Evolutionary conservation across 2,329 filamentous ascomycete genomes (phyloP), one percentile per base, ranked within the genome.

Genomic region (Microascus cirrosus): DNA sequence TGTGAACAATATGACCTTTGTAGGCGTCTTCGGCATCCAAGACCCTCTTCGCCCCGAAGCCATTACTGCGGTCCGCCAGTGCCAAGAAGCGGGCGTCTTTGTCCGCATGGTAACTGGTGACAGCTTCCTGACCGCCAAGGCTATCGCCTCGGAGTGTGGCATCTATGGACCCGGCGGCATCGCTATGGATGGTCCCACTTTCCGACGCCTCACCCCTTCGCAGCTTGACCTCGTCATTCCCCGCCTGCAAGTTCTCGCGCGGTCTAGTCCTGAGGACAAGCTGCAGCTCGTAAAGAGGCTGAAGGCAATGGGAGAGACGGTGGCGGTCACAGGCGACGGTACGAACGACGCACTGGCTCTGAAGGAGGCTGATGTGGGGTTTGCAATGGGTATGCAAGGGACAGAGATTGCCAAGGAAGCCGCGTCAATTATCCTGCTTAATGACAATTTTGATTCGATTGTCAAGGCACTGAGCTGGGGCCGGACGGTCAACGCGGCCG

Each of bases 251-350:
- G 84, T 89, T 20, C 76, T 89, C 52, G 85, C 85, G 32, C 78
- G 85, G 55, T 87, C 85, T 0, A 86, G 83, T 51, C 85, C 85
- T 0, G 83, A 88, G 61, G 85, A 89, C 62, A 89, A 89, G 70
- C 74, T 82, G 15, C 79, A 81, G 42, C 75, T 89, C 36, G 85
- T 88, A 35, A 81, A 79, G 63, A 75, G 80, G 48, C 73, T 89
- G 1, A 84, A 85, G 64, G 78, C 82, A 54, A 77, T 87, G 60
- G 84, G 84, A 24, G 81, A 85, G 67, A 85, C 81, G 4, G 84
- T 86, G 32, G 83, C 83, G 42, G 83, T 86, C 1, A 86, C 83
- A 45, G 83, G 83, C 61, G 83, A 86, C 62, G 84, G 83, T 50
- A 85, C 83, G 50, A 86, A 86, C 58, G 84, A 86, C 64, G 83